Conservation (phyloP, 176 grass and related monocot species). For the Oryza nivara region DNA sequence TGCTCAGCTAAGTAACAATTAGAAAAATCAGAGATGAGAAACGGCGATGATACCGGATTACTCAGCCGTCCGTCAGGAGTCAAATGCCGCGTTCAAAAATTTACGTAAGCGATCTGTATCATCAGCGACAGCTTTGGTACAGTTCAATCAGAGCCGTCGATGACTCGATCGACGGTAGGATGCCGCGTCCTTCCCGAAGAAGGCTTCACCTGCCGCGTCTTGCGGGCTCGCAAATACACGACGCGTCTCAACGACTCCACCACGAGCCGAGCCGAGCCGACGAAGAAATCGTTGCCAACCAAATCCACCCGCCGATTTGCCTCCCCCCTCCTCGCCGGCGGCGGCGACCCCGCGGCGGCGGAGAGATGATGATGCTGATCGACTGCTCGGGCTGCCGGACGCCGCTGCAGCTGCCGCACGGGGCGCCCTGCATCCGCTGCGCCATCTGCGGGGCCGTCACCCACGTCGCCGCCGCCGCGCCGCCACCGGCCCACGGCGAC, state of each 20-base stretch:
- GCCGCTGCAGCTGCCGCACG: conserved; percentile 77
- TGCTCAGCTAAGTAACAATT: neutral
- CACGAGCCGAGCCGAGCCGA: neutral
- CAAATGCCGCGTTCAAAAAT: neutral
- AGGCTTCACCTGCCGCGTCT: neutral
- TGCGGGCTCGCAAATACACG: neutral
- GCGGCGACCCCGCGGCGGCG: conserved; percentile 20
- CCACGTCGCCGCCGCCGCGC: conserved; percentile 50
- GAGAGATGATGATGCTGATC: conserved; percentile 70
- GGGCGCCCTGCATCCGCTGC: conserved; percentile 85
- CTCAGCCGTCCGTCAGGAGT: neutral
- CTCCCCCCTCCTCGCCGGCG: neutral
- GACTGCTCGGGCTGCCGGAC: conserved; percentile 89
- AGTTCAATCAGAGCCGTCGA: neutral
- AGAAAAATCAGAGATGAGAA: neutral
- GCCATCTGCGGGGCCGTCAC: conserved; percentile 81
- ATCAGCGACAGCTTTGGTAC: neutral
- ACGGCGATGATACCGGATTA: neutral
- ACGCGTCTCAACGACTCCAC: conserved; percentile 21
- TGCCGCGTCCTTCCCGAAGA: neutral
- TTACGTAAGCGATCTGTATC: neutral
- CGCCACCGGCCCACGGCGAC: neutral
- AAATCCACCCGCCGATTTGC: conserved; percentile 3
- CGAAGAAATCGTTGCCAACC: neutral
- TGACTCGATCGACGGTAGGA: neutral